Conservation (phyloP, 2,329 filamentous ascomycete species). For the Lachnellula cervina region DNA sequence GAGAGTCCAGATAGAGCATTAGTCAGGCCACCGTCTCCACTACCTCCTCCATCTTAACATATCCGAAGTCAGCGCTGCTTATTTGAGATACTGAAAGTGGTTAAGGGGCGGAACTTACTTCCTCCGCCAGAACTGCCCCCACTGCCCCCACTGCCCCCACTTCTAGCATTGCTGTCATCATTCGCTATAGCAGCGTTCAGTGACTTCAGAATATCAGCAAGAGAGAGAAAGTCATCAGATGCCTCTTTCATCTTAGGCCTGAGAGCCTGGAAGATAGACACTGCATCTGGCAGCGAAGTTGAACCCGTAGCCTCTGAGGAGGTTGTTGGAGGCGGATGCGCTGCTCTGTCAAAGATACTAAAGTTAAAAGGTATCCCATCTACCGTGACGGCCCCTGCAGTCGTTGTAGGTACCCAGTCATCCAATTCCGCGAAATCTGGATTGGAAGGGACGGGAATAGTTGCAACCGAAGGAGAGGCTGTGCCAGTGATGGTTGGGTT, state of each 20-base stretch:
- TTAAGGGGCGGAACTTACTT: no score
- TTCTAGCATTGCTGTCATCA: not conserved
- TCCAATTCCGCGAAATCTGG: no score
- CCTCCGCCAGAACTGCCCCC: no score
- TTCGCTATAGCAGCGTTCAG: not conserved
- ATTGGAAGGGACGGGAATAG: no score
- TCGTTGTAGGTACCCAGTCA: not conserved
- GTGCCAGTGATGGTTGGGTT: no score
- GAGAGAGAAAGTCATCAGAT: not conserved
- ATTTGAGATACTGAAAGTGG: no score
- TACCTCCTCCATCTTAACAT: no score
- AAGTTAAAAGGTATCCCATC: not conserved
- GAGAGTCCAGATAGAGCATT: not conserved
- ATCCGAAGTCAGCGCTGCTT: no score
- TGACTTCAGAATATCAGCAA: not conserved
- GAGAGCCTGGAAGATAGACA: not conserved
- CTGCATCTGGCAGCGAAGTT: not conserved
- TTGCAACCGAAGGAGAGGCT: no score
- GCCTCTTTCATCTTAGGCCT: not conserved
- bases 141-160: no score
- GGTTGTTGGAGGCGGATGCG: not conserved
- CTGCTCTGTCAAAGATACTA: not conserved
- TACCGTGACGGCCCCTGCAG: not conserved
- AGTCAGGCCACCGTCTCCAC: not conserved
- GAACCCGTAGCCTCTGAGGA: not conserved